phyloP scores from a whole-genome alignment of 139 green algal species.

The Coccomyxa sp. region DNA sequence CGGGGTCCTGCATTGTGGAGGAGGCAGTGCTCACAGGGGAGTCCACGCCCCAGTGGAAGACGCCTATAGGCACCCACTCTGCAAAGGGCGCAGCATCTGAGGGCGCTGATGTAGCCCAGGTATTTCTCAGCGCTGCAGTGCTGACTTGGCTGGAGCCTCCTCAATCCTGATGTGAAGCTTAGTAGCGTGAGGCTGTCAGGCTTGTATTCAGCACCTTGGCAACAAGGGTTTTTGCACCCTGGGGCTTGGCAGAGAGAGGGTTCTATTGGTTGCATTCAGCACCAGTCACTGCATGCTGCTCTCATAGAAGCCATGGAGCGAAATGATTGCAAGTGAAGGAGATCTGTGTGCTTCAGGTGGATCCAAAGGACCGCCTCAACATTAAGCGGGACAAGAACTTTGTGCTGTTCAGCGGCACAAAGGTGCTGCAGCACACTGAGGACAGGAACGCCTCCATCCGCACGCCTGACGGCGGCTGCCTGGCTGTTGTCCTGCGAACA shows the following conservation, averaged over 20 bases:
- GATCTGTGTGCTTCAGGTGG: slow-evolving; percentile 6
- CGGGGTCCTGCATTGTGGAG: slow-evolving; percentile 89
- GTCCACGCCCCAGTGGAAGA: slow-evolving; percentile 89
- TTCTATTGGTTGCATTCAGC: too few species aligned
- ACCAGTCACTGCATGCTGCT: neutral
- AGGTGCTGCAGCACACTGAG: slow-evolving; percentile 77
- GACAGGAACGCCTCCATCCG: slow-evolving; percentile 57
- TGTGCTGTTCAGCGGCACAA: slow-evolving; percentile 93
- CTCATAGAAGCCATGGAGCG: neutral
- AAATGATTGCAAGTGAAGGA: neutral
- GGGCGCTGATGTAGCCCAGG: slow-evolving; percentile 3
- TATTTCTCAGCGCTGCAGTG: neutral
- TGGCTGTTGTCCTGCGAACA: slow-evolving; percentile 91
- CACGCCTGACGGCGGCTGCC: slow-evolving; percentile 87
- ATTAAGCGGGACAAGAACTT: slow-evolving; percentile 80
- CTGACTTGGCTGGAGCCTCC: neutral
- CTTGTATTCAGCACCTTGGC: too few species aligned
- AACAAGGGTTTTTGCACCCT: too few species aligned
- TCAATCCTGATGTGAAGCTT: too few species aligned
- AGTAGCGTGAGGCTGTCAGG: too few species aligned
- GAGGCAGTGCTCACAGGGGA: slow-evolving; percentile 95
- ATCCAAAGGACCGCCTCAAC: slow-evolving; percentile 39
- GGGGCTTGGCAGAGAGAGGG: too few species aligned
- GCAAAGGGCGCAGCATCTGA: slow-evolving; percentile 5
- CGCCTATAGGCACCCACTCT: slow-evolving; percentile 27